phyloP scores from a whole-genome alignment of 768 basidiomycete species.

The Mycena galopus region DNA sequence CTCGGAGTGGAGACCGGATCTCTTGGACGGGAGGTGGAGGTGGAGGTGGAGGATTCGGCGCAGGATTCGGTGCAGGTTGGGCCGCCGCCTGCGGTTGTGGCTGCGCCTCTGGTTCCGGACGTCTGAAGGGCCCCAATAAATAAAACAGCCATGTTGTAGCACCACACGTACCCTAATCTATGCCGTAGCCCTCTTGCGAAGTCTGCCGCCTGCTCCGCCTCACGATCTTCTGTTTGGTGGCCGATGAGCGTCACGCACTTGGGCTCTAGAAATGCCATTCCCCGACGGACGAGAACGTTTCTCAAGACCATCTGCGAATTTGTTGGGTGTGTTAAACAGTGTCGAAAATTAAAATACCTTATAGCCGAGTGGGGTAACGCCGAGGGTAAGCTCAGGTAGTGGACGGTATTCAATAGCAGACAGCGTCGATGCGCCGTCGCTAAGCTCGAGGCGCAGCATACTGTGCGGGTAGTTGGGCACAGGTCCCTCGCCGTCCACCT shows the following conservation, averaged over 20 bases:
- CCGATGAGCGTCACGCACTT: slow-evolving; percentile 71
- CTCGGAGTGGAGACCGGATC: slow-evolving; percentile 45
- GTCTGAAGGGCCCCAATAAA: slow-evolving; percentile 37
- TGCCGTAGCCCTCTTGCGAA: slow-evolving; percentile 73
- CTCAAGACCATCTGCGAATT: slow-evolving; percentile 73
- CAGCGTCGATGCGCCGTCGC: slow-evolving; percentile 79
- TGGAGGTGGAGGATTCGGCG: no score
- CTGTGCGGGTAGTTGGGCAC: slow-evolving; percentile 86
- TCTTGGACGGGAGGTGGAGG: slow-evolving; percentile 31
- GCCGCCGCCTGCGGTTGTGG: slow-evolving; percentile 14
- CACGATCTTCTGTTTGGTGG: slow-evolving; percentile 73
- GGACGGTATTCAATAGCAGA: slow-evolving; percentile 84
- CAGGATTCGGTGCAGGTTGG: slow-evolving; percentile 25
- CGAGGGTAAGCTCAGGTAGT: slow-evolving; percentile 75
- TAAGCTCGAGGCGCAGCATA: slow-evolving; percentile 82
- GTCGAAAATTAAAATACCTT: slow-evolving; percentile 67
- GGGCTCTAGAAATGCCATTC: slow-evolving; percentile 85
- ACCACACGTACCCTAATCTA: slow-evolving; percentile 73
- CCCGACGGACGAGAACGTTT: slow-evolving; percentile 74
- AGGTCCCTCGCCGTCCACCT: slow-evolving; percentile 76
- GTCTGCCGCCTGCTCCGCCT: slow-evolving; percentile 65
- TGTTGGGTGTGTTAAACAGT: background rate
- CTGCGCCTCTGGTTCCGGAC: slow-evolving; percentile 38
- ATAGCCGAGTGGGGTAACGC: slow-evolving; percentile 82
- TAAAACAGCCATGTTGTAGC: background rate